Base-by-base conservation (phyloP, 495 filamentous ascomycete genomes). In the Emericellopsis terricola region DNA sequence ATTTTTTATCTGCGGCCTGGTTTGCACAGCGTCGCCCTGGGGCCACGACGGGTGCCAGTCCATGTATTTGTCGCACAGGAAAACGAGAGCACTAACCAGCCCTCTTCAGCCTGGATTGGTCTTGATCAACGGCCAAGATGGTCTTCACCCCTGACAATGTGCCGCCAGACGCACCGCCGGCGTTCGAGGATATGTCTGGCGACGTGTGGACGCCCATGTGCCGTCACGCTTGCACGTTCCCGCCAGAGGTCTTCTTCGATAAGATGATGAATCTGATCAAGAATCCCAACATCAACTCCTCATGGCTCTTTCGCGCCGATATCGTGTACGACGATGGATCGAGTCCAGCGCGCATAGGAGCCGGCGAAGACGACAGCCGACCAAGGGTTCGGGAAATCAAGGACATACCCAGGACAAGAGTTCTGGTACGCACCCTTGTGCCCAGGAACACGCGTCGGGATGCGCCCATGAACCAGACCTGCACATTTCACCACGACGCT, bases 211-310 rank as follows among this genome's bases (percentile, higher is more conserved):
- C 48, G 8, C 64, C 68, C 16, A 42, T 71, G 4, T 60, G 60
- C 38, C 50, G 51, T 38, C 60, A 66, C 36, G 42, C 40, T 14
- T 78, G 74, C 46, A 47, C 63, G 8, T 83, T 81, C 43, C 42
- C 62, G 3, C 62, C 67, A 2, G 51, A 63, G 23, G 54, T 66
- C 31, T 83, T 86, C 48, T 46, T 60, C 21, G 50, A 64, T 19
- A 68, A 80, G 30, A 74, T 81, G 63, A 48, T 70, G 33, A 82
- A 81, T 39, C 66, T 91, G 28, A 66, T 91, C 43, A 62, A 62
- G 30, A 92, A 93, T 50, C 85, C 86, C 6, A 91, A 93, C 40
- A 68, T 87, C 60, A 87, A 79, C 41, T 81, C 80, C 2, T 76
- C 64, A 11, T 75, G 76, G 61, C 65, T 94, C 2, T 84, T 91